Conservation (phyloP, 2,329 filamentous ascomycete genomes). For the Clonostachys sp. region DNA sequence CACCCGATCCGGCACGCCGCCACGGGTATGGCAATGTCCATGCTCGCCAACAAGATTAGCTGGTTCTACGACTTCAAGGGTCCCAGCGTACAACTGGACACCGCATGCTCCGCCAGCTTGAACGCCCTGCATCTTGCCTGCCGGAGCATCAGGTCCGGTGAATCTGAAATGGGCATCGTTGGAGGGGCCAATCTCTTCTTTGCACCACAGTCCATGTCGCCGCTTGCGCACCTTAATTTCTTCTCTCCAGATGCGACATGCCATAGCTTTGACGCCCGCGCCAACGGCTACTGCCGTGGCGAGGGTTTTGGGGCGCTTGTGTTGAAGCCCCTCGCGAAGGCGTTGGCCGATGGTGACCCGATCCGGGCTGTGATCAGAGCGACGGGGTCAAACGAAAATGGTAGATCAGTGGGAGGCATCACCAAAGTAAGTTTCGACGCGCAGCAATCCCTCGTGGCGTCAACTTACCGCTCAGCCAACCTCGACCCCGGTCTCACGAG, state of each 20-base stretch:
- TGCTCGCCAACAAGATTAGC: constrained; percentile 45
- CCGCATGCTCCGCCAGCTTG: constrained; percentile 43
- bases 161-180: background rate
- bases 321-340: constrained; percentile 51
- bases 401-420: constrained; percentile 39
- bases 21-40: constrained; percentile 20
- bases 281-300: constrained; percentile 53
- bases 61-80: constrained; percentile 49
- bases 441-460: constrained; percentile 33
- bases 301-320: constrained; percentile 53
- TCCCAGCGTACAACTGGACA: constrained; percentile 44
- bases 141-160: constrained; percentile 34
- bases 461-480: constrained; percentile 22
- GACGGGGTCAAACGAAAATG: constrained; percentile 51
- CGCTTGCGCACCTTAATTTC: constrained; percentile 5
- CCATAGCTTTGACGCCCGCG: background rate
- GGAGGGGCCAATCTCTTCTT: constrained; percentile 1
- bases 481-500: constrained; percentile 19
- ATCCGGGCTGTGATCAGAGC: constrained; percentile 43
- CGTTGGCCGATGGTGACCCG: constrained; percentile 48
- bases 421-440: constrained; percentile 48
- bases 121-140: constrained; percentile 41
- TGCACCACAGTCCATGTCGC: constrained; percentile 6
- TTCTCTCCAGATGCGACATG: background rate
- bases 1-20: constrained; percentile 17